Evolutionary conservation across 2,329 filamentous ascomycete species (phyloP).

Genomic region (Talaromyces islandicus): DNA sequence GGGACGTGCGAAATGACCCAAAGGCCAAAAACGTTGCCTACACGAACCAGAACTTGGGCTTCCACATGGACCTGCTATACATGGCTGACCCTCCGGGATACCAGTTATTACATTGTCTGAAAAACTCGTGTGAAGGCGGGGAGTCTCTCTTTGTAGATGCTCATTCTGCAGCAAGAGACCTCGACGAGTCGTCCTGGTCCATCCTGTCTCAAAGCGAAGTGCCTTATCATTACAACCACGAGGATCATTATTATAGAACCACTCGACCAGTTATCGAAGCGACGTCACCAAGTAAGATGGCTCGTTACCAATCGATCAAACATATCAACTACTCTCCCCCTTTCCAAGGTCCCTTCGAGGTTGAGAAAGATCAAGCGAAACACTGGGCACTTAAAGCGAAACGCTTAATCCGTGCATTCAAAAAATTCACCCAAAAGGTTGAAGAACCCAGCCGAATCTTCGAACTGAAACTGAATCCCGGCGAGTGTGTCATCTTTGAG

Average conservation of each 20-base stretch:
- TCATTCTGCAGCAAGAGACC: constrained; percentile 49
- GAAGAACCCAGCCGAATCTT: constrained; percentile 56
- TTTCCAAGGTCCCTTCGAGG: constrained; percentile 60
- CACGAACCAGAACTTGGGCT: constrained; percentile 71
- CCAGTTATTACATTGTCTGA: constrained; percentile 83
- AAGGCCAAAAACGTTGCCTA: constrained; percentile 89
- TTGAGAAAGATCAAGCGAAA: not conserved
- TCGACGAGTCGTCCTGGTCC: constrained; percentile 17
- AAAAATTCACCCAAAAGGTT: constrained; percentile 55
- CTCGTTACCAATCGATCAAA: constrained; percentile 21
- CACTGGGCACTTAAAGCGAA: constrained; percentile 18
- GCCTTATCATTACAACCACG: constrained; percentile 63
- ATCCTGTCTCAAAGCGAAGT: constrained; percentile 43
- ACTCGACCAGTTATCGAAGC: constrained; percentile 51
- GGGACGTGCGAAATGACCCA: constrained; percentile 78
- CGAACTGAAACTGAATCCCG: constrained; percentile 67
- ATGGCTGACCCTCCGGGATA: constrained; percentile 71
- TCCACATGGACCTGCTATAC: constrained; percentile 94
- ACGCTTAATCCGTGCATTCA: constrained; percentile 39
- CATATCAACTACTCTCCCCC: constrained; percentile 69
- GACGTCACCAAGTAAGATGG: not conserved
- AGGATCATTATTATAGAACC: constrained; percentile 58
- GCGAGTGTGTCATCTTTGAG: constrained; percentile 90
- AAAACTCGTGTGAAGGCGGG: constrained; percentile 72
- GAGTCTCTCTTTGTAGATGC: constrained; percentile 82